Base-by-base conservation (phyloP, 2,329 filamentous ascomycete genomes). In the Aspergillus sp. region DNA sequence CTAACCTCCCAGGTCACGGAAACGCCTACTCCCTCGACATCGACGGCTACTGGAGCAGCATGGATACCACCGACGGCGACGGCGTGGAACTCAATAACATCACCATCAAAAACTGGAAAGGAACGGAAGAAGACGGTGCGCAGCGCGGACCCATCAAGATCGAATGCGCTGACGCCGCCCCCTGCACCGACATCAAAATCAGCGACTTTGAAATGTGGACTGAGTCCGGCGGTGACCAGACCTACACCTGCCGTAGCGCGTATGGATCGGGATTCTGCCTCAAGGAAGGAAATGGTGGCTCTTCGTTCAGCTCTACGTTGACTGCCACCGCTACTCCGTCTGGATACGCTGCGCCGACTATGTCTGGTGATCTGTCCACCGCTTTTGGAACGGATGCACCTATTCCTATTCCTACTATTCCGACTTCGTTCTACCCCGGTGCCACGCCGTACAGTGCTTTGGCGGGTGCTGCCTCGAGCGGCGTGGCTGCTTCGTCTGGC, bases 1-100 rank as follows among this genome's bases (percentile, higher is more conserved):
- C 42, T 42, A 42, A 46, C 26, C 30, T n/a, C 7, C 5, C 37
- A 58, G 79, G 79, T 33, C 77, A 79, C 58, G 63, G 67, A 45
- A 83, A 82, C 47, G 78, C 79, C 4, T 82, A 81, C 64, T 73
- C 71, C 8, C 64, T 81, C 26, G 66, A 81, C 57, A 70, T 81
- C 42, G 73, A 82, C 60, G 67, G 75, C 43, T 70, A 74, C 53
- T 81, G 78, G 78, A 57, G 59, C 28, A 66, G 65, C 43, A 71
- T 72, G 67, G 53, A 46, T 32, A 49, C 61, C 0, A 57, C 65
- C 3, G 50, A 58, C 1, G 79, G 79, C 26, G 52, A 71, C 48
- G 79, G 79, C 28, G 75, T 82, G 6, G 59, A 72, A 46, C 70
- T 78, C 35, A 66, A 52, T 51, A 76, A 79, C 61, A 67, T 83